Conservation (phyloP, 495 filamentous ascomycete species). For the Penicillium chermesinum region DNA sequence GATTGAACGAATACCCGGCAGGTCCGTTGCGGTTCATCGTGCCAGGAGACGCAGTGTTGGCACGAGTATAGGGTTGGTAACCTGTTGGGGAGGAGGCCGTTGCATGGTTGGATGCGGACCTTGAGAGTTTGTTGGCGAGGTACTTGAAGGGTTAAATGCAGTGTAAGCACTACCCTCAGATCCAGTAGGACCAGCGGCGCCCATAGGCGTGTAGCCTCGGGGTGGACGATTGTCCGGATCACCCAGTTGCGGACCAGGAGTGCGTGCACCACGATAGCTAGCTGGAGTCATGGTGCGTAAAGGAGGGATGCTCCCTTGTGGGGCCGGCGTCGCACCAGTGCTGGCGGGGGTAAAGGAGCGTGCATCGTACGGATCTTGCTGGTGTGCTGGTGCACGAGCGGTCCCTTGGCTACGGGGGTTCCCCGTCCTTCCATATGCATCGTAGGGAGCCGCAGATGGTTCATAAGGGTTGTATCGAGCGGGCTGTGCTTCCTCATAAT, state of each 20-base stretch:
- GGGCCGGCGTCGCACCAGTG: conserved; percentile 4
- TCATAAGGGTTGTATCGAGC: conserved; percentile 1
- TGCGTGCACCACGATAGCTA: conserved; percentile 10
- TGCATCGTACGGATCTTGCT: background rate
- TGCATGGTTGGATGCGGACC: conserved; percentile 11
- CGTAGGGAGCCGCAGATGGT: background rate
- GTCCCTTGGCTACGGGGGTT: background rate
- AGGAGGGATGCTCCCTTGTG: conserved; percentile 1
- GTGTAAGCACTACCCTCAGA: conserved; percentile 13
- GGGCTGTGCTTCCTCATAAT: background rate
- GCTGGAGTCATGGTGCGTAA: conserved; percentile 18
- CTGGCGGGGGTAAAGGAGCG: conserved; percentile 4
- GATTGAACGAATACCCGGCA: conserved; percentile 19
- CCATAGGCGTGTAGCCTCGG: conserved; percentile 13
- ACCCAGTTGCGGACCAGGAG: conserved; percentile 11
- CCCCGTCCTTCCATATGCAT: conserved; percentile 3
- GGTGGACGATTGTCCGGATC: conserved; percentile 5
- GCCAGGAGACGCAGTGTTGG: conserved; percentile 20
- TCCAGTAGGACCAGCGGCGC: background rate
- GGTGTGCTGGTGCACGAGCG: background rate
- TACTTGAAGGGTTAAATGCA: conserved; percentile 15
- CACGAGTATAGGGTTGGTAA: conserved; percentile 16
- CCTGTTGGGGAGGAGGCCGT: conserved; percentile 8
- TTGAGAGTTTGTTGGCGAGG: background rate
- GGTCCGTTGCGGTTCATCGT: conserved; percentile 21